A percentile compares a stretch with the other conserved stretches of the same genome.
Conservation (phyloP, 805 yeast species). For the Wickerhamiella qilinensis region DNA sequence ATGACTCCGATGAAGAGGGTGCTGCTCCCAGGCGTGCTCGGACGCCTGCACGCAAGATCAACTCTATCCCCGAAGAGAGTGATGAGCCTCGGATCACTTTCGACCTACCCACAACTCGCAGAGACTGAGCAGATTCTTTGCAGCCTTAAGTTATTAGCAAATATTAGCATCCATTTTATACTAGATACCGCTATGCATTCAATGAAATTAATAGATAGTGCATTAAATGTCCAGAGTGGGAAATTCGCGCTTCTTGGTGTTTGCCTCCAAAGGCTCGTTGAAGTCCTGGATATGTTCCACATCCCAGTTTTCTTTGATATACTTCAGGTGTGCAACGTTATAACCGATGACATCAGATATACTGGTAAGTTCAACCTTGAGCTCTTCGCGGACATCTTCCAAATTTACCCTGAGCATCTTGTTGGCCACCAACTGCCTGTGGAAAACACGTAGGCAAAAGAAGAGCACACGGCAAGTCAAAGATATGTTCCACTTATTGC, state of each 20-base stretch:
- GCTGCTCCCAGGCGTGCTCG: neutral
- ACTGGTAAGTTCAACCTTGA: constrained; percentile 38
- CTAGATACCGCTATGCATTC: too few relatives aligned
- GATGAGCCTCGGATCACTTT: constrained; percentile 3
- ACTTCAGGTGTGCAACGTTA: constrained; percentile 70
- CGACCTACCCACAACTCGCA: constrained; percentile 1
- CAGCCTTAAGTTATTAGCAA: neutral
- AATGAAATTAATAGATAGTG: too few relatives aligned
- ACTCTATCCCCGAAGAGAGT: constrained; percentile 5
- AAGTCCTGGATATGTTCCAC: constrained; percentile 57
- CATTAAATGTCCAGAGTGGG: constrained; percentile 17
- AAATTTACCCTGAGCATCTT: constrained; percentile 36
- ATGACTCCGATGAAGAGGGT: constrained; percentile 12
- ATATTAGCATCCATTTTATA: neutral
- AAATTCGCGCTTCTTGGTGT: constrained; percentile 57
- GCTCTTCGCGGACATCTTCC: constrained; percentile 40
- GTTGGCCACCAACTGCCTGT: constrained; percentile 52
- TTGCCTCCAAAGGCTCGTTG: constrained; percentile 45
- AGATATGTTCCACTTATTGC: constrained; percentile 32
- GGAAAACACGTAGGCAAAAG: constrained; percentile 56
- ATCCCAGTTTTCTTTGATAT: constrained; percentile 63
- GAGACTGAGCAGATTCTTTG: neutral
- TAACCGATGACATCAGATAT: constrained; percentile 54
- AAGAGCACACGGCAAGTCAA: constrained; percentile 60
- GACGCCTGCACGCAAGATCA: constrained; percentile 2